A percentile compares a stretch with the other conserved stretches of the same genome.
phyloP scores from a whole-genome alignment of 1,284 basidiomycete genomes.

The Boletus smithii region DNA sequence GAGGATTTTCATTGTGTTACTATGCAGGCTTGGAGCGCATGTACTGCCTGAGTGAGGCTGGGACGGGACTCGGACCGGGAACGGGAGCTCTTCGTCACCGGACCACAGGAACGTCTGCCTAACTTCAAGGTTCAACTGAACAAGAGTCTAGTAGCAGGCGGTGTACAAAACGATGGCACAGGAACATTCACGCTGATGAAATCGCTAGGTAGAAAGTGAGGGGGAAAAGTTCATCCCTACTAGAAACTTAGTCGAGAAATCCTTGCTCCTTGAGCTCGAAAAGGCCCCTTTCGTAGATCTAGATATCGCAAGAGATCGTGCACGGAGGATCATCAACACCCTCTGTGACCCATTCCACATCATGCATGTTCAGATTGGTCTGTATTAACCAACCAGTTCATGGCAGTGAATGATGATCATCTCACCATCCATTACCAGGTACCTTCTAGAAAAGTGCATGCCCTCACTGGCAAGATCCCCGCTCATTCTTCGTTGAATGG shows the following conservation, averaged over 20 bases:
- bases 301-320: slow-evolving; percentile 52
- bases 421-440: slow-evolving; percentile 16
- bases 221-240: slow-evolving; percentile 26
- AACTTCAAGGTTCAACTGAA: slow-evolving; percentile 61
- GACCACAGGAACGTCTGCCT: slow-evolving; percentile 37
- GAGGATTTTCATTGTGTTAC: too few species aligned
- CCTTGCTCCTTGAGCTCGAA: slow-evolving; percentile 38
- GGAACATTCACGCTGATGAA: slow-evolving; percentile 47
- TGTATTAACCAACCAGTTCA: slow-evolving; percentile 28
- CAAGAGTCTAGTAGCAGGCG: slow-evolving; percentile 42
- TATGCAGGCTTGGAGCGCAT: too few species aligned
- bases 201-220: slow-evolving; percentile 42
- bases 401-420: background rate
- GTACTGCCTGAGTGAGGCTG: too few species aligned
- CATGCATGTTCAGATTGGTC: slow-evolving; percentile 59
- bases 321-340: slow-evolving; percentile 42
- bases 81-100: slow-evolving; percentile 37
- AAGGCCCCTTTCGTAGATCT: slow-evolving; percentile 65
- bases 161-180: slow-evolving; percentile 55
- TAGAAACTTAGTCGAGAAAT: slow-evolving; percentile 18
- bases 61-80: too few species aligned
- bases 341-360: slow-evolving; percentile 51
- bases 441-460: slow-evolving; percentile 34
- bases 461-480: slow-evolving; percentile 38
- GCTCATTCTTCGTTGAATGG: slow-evolving; percentile 67